Evolutionary conservation across 208 protist genomes (phyloP).

Genomic region (Wallacemonas collosoma): DNA sequence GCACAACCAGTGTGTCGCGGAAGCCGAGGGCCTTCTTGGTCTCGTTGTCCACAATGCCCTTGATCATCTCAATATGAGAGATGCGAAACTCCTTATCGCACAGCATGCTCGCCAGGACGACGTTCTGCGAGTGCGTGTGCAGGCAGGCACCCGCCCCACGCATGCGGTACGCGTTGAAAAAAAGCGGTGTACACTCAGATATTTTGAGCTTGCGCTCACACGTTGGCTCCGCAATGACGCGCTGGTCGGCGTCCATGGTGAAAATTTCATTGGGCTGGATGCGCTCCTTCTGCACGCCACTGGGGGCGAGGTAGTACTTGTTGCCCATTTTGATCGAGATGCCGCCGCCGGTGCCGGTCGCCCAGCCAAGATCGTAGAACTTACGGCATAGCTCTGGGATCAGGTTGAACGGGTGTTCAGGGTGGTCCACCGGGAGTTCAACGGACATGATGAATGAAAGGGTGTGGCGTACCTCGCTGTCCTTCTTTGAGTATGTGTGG

Average conservation of each 20-base stretch:
- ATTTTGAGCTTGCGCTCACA: slow-evolving; percentile 63
- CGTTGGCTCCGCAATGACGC: slow-evolving; percentile 46
- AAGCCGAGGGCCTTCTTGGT: slow-evolving; percentile 72
- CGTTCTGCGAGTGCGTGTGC: slow-evolving; percentile 90
- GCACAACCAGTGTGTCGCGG: slow-evolving; percentile 90
- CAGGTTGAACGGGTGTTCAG: slow-evolving; percentile 82
- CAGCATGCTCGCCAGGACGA: slow-evolving; percentile 89
- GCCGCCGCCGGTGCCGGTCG: slow-evolving; percentile 96
- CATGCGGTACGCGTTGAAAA: slow-evolving; percentile 91
- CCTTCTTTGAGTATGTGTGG: too few species aligned
- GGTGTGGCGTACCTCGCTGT: too few species aligned
- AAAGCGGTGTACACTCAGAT: slow-evolving; percentile 94
- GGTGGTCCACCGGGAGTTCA: slow-evolving; percentile 44
- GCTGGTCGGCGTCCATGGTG: slow-evolving; percentile 67
- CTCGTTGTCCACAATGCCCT: slow-evolving; percentile 67
- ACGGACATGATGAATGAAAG: slow-evolving; percentile 29
- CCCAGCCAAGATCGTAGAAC: slow-evolving; percentile 94
- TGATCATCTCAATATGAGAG: slow-evolving; percentile 97
- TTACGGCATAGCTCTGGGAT: slow-evolving; percentile 93
- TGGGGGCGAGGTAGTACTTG: slow-evolving; percentile 93
- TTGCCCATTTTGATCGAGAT: slow-evolving; percentile 85
- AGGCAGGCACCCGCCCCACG: slow-evolving; percentile 92
- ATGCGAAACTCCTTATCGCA: slow-evolving; percentile 93
- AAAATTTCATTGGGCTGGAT: slow-evolving; percentile 93
- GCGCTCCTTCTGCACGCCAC: slow-evolving; percentile 95